Conservation (phyloP, 2,329 filamentous ascomycete genomes). For the Rachicladosporium sp. region DNA sequence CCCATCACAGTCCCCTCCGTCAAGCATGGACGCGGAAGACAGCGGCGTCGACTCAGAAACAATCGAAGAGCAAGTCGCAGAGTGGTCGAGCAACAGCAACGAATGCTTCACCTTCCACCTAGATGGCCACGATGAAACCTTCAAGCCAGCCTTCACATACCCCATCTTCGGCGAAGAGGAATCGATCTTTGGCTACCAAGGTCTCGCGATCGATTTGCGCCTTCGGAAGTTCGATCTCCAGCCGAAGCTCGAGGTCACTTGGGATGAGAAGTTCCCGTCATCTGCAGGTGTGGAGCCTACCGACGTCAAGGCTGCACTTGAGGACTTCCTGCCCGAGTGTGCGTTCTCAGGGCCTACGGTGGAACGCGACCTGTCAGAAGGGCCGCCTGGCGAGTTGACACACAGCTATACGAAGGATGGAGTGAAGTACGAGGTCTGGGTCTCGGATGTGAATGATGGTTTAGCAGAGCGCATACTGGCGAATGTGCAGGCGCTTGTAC, state of each 20-base stretch:
- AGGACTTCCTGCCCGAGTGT: conserved; percentile 57
- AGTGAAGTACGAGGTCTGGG: conserved; percentile 73
- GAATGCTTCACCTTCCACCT: conserved; percentile 53
- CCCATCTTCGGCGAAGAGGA: conserved; percentile 89
- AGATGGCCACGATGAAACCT: conserved; percentile 42
- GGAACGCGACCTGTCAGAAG: conserved; percentile 17
- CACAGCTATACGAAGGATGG: conserved; percentile 49
- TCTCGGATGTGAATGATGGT: conserved; percentile 58
- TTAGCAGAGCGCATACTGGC: conserved; percentile 59
- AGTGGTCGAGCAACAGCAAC: conserved; percentile 47
- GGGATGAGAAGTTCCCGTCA: conserved; percentile 56
- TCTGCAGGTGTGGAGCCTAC: conserved; percentile 57
- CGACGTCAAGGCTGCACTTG: conserved; percentile 54
- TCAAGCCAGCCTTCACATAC: conserved; percentile 82
- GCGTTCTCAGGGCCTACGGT: conserved; percentile 17
- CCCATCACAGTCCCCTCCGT: not conserved
- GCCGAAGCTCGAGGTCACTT: conserved; percentile 60
- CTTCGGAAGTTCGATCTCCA: conserved; percentile 63
- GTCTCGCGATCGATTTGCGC: conserved; percentile 61
- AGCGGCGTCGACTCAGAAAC: conserved; percentile 14
- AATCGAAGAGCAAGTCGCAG: conserved; percentile 18
- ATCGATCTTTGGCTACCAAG: conserved; percentile 79
- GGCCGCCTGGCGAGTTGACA: conserved; percentile 64
- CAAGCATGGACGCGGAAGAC: conserved; percentile 7
- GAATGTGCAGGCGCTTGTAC: conserved; percentile 71